Evolutionary conservation across 495 filamentous ascomycete genomes (phyloP).

Genomic region (Trichoderma erinaceum): DNA sequence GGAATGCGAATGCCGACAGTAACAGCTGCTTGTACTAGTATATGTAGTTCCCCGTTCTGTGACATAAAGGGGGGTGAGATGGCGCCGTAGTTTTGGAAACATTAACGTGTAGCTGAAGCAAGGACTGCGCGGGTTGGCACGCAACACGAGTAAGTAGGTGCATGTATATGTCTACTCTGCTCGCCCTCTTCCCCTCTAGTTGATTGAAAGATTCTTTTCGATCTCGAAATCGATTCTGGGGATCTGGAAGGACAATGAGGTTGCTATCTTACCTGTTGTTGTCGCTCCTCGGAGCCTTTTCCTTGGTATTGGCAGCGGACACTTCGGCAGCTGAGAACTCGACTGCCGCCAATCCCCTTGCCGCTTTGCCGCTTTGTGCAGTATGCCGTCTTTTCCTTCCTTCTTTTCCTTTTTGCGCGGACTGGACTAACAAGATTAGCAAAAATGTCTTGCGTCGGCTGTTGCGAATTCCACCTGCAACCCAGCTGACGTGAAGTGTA

Average conservation of each 20-base stretch:
- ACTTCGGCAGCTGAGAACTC: not conserved
- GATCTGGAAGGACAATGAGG: not conserved
- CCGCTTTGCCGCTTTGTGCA: not conserved
- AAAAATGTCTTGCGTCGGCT: not conserved
- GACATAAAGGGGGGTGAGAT: not conserved
- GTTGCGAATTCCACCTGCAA: not conserved
- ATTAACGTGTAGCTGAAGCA: not conserved
- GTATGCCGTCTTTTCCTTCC: not conserved
- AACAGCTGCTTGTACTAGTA: not conserved
- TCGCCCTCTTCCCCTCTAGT: not conserved
- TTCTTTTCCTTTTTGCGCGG: not conserved
- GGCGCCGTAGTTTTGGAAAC: too few relatives aligned
- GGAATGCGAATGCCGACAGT: not conserved
- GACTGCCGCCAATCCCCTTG: not conserved
- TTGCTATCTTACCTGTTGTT: not conserved
- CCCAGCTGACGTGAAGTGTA: not conserved
- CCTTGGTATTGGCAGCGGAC: not conserved
- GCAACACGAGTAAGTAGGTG: not conserved
- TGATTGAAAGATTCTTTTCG: not conserved
- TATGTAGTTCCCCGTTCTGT: not conserved
- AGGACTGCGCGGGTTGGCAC: not conserved
- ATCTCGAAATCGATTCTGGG: not conserved
- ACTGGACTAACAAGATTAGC: not conserved
- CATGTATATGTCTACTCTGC: too few relatives aligned
- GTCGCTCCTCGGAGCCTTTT: not conserved